A percentile compares a stretch with the other conserved stretches of the same genome.
phyloP scores from a whole-genome alignment of 768 basidiomycete genomes.

The Tricholoma bakamatsutake region DNA sequence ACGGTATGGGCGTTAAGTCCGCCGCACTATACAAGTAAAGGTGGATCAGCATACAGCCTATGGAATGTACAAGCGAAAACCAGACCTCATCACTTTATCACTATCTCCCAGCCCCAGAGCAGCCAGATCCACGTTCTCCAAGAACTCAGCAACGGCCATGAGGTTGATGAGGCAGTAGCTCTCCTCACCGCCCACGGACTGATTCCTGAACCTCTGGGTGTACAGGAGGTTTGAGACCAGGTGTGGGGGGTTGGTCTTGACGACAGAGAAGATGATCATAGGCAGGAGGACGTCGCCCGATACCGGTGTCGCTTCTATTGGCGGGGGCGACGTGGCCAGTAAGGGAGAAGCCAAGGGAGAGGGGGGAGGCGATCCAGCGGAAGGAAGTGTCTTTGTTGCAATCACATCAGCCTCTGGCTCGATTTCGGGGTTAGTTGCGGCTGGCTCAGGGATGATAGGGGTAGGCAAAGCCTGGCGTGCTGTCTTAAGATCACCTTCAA shows the following conservation, averaged over 20 bases:
- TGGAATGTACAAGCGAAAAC: conserved; percentile 5
- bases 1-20: conserved; percentile 76
- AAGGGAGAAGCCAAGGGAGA: conserved; percentile 15
- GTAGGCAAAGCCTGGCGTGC: conserved; percentile 7
- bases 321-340: conserved; percentile 13
- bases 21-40: conserved; percentile 49
- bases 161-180: conserved; percentile 92
- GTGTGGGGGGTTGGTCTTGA: conserved; percentile 84
- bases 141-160: conserved; percentile 92
- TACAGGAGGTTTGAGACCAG: conserved; percentile 68
- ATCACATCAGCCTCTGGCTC: not conserved
- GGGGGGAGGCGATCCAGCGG: not conserved
- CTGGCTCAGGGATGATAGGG: conserved; percentile 12
- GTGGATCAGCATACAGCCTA: not conserved
- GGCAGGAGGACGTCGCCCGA: conserved; percentile 91
- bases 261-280: conserved; percentile 89
- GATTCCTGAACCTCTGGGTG: conserved; percentile 55
- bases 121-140: conserved; percentile 89
- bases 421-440: conserved; percentile 9
- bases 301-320: conserved; percentile 42
- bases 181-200: conserved; percentile 70
- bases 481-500: conserved; percentile 4
- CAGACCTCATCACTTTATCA: conserved; percentile 52
- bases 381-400: conserved; percentile 6
- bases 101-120: conserved; percentile 55